Conservation (phyloP, 192 early-diverging fungal species). For the Umbelopsis sp. region DNA sequence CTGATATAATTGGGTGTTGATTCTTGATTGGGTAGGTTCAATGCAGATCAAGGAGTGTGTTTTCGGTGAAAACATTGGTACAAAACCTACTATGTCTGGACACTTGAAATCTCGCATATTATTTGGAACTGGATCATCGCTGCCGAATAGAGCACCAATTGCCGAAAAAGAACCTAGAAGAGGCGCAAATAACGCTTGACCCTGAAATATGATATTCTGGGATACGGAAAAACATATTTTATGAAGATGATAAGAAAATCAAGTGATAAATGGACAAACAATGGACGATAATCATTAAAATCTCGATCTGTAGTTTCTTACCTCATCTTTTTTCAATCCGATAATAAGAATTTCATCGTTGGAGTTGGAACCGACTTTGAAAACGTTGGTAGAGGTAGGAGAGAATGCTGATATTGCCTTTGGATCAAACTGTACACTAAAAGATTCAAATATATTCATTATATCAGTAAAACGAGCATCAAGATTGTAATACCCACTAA, state of each 20-base stretch:
- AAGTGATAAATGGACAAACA: not conserved
- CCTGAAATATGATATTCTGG: slow-evolving; percentile 53
- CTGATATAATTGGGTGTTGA: not conserved
- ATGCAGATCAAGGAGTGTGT: slow-evolving; percentile 48
- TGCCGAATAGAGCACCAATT: slow-evolving; percentile 41
- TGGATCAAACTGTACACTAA: slow-evolving; percentile 24
- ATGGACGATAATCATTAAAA: too few species aligned
- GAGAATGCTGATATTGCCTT: slow-evolving; percentile 40
- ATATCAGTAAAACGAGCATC: not conserved
- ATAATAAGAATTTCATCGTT: slow-evolving; percentile 32
- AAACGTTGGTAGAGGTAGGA: slow-evolving; percentile 32
- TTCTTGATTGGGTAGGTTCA: slow-evolving; percentile 27
- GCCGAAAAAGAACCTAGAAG: slow-evolving; percentile 44
- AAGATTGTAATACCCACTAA: not conserved
- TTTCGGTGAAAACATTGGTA: slow-evolving; percentile 46
- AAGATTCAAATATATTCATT: not conserved
- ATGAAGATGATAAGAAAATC: not conserved
- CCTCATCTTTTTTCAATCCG: slow-evolving; percentile 48
- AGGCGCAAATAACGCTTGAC: slow-evolving; percentile 45
- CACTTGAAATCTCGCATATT: slow-evolving; percentile 8
- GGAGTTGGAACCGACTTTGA: slow-evolving; percentile 20
- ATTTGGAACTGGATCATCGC: not conserved
- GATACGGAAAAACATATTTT: not conserved
- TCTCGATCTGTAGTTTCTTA: slow-evolving; percentile 23
- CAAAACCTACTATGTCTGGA: slow-evolving; percentile 30